These are phyloP conservation scores for Aquilaria yunnanensis DNA, from an alignment of 345 rosid species.

Conservation along the genomic window DNA sequence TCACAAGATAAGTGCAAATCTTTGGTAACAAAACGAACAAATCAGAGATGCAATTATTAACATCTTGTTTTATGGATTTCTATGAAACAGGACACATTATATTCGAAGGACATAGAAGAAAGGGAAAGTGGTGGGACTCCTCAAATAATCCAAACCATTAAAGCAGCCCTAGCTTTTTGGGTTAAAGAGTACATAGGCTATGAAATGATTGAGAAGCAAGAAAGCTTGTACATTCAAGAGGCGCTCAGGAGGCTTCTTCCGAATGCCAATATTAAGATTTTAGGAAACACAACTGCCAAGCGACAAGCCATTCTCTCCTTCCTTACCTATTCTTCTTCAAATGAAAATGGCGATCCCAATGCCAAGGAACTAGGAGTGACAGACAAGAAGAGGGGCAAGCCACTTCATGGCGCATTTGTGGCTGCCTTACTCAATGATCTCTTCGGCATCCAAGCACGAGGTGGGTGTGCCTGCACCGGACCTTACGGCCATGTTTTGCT, in stretches of 20 bases:
- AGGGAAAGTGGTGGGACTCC: constrained; percentile 61
- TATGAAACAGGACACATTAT: constrained; percentile 37
- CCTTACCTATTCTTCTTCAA: constrained; percentile 34
- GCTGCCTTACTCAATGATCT: constrained; percentile 51
- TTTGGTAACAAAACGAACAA: no score
- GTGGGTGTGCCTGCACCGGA: constrained; percentile 61
- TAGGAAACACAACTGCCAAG: constrained; percentile 33
- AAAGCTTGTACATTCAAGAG: constrained; percentile 23
- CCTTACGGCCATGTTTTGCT: constrained; percentile 64
- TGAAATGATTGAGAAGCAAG: constrained; percentile 28
- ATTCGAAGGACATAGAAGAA: constrained; percentile 39
- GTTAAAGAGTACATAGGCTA: constrained; percentile 41
- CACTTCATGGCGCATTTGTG: constrained; percentile 51
- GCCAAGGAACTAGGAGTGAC: constrained; percentile 23
- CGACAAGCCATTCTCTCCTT: constrained; percentile 49
- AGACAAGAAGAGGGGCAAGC: constrained; percentile 38
- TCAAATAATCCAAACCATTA: constrained; percentile 44
- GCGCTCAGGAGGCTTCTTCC: constrained; percentile 38
- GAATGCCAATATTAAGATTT: constrained; percentile 32
- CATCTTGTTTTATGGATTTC: no score
- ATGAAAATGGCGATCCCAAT: not conserved
- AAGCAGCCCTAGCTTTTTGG: constrained; percentile 56
- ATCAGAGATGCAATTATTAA: no score
- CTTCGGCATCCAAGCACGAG: constrained; percentile 63
- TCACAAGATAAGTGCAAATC: no score